Evolutionary conservation across 2,329 filamentous ascomycete genomes (phyloP).

Genomic region (Aspergillus sp.): DNA sequence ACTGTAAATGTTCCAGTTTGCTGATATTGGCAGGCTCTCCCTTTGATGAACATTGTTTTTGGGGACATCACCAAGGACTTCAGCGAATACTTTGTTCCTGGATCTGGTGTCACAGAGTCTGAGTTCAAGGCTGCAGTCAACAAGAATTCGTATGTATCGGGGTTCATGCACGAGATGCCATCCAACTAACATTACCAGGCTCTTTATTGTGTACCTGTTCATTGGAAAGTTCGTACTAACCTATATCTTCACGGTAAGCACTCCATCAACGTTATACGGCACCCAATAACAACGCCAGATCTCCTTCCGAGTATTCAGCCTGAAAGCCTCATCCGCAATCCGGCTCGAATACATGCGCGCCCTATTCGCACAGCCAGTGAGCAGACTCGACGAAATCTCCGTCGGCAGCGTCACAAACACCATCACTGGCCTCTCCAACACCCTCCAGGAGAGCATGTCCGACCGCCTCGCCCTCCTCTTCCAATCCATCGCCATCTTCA

Average conservation of each 20-base stretch:
- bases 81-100: slow-evolving; percentile 53
- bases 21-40: slow-evolving; percentile 27
- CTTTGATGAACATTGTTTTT: slow-evolving; percentile 61
- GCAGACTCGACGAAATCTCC: slow-evolving; percentile 50
- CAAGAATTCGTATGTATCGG: slow-evolving; percentile 26
- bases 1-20: neutral
- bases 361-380: slow-evolving; percentile 51
- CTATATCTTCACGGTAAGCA: too few relatives aligned
- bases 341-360: slow-evolving; percentile 51
- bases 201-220: too few relatives aligned
- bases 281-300: too few relatives aligned
- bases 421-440: slow-evolving; percentile 54
- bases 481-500: slow-evolving; percentile 41
- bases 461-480: slow-evolving; percentile 50
- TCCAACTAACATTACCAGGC: too few relatives aligned
- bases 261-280: fast-evolving
- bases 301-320: slow-evolving; percentile 47
- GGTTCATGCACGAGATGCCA: too few relatives aligned
- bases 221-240: too few relatives aligned
- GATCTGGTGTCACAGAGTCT: slow-evolving; percentile 41
- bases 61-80: slow-evolving; percentile 57
- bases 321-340: slow-evolving; percentile 51
- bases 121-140: slow-evolving; percentile 54
- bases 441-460: slow-evolving; percentile 56
- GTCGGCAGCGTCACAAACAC: slow-evolving; percentile 52